Conservation (phyloP, 192 early-diverging fungal genomes). For the Coemansia sp. region DNA sequence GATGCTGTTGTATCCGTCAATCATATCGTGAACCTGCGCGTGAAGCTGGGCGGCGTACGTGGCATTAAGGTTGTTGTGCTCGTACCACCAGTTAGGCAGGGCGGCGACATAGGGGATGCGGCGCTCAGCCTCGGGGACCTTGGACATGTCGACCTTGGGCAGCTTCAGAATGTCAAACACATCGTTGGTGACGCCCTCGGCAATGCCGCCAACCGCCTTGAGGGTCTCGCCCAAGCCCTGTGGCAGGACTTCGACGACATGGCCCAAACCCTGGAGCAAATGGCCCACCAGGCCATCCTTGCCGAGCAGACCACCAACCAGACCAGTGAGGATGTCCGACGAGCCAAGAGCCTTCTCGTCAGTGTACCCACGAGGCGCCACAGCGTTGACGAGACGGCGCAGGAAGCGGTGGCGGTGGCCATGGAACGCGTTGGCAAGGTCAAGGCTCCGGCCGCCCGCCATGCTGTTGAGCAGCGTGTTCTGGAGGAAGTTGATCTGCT, state of each 20-base stretch:
- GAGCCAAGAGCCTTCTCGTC: conserved; percentile 23
- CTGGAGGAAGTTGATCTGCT: conserved; percentile 52
- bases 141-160: conserved; percentile 41
- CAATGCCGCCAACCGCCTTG: conserved; percentile 44
- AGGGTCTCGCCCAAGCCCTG: conserved; percentile 46
- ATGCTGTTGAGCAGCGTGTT: conserved; percentile 43
- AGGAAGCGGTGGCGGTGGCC: conserved; percentile 42
- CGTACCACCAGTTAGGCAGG: conserved; percentile 48
- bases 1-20: conserved; percentile 51
- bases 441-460: conserved; percentile 20
- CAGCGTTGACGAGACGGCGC: conserved; percentile 20
- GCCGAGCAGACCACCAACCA: conserved; percentile 36
- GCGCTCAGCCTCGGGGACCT: conserved; percentile 49
- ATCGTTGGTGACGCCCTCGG: conserved; percentile 33
- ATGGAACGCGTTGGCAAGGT: conserved; percentile 31
- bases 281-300: conserved; percentile 45
- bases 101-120: conserved; percentile 40
- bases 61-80: conserved; percentile 48
- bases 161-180: conserved; percentile 50
- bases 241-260: conserved; percentile 49
- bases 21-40: conserved; percentile 42
- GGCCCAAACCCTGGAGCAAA: conserved; percentile 40
- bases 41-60: conserved; percentile 48
- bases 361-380: conserved; percentile 21
- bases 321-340: conserved; percentile 38